Evolutionary conservation across 2,329 filamentous ascomycete genomes (phyloP), one percentile per base, ranked within the genome.

Genomic region (Fusarium verrucosum): DNA sequence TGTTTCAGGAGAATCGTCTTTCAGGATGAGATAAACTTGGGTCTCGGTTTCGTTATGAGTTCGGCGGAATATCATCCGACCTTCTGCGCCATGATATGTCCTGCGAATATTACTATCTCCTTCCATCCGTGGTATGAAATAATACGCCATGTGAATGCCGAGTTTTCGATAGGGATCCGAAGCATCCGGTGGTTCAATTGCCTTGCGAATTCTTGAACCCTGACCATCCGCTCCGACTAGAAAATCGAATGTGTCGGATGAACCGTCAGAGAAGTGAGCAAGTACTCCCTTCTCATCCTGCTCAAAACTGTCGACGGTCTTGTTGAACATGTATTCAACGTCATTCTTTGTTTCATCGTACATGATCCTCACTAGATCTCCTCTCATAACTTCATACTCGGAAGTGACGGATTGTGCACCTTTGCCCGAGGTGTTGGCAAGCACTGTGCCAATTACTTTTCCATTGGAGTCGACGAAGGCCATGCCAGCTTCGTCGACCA

Each of bases 341-440:
- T 47, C 4, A 3, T 65, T 9, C 16, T 50, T 65, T 0, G 62
- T 66, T 10, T 11, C 32, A 10, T 65, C 40, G 25, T 82, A 77
- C 0, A 87, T 54, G 3, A 86, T 65, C 1, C 66, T 69, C 13
- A 78, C 80, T 26, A 87, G 62, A 50, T 85, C 82, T 0, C 82
- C 83, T 10, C 85, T 75, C 78, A 87, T 80, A 43, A 87, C 85
- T 71, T 87, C 85, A 33, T 79, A 81, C 20, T 87, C 83, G 1
- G 75, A 77, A 0, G 81, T 82, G 22, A 84, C 75, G 19, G 70
- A 74, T 41, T 79, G 28, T 57, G 71, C 26, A 68, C 43, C 57
- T 51, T 52, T 7, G 73, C 62, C 62, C 1, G 62, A 63, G 5
- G 14, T 65, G 8, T 65, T 65, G 28, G 62, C 62, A 8, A 63